Base-by-base conservation (phyloP, 148 eudicot genomes). In the Simmondsia chinensis region DNA sequence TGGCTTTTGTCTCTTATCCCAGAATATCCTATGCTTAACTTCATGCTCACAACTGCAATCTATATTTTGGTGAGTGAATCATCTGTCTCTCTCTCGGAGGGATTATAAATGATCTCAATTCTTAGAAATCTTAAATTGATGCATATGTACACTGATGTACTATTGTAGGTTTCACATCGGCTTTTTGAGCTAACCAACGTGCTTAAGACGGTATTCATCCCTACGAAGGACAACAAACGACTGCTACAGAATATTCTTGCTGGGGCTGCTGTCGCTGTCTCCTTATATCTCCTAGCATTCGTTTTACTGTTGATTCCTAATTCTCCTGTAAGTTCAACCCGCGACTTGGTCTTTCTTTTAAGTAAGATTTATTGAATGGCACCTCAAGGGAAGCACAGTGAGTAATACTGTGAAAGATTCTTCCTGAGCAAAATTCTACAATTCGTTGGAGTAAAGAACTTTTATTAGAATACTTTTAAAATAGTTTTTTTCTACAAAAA, bases 181-280 rank as follows among this genome's bases (percentile, higher is more conserved):
- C 65, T 91, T 33, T 91, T 85, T 70, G 95, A 91, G 65, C 72
- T 91, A 35, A 82, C 97, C 16, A 85, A 76, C 47, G 36, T 67
- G 34, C 81, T 91, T 13, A 91, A 91, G 75, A 15, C 75, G 3
- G 83, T 71, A 38, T 91, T 85, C 68, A 36, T 91, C 56, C 94
- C 97, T 28, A 61, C 94, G n/a, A 85, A 69, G 75, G 95, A 91
- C 48, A 75, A 82, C 31, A 73, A 71, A 39, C 76, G 74, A 39
- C 70, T 91, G 65, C 59, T 85, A 39, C 61, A 74, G 63, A 85
- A 91, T 57, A 66, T 76, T 54, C 35, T 85, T 31, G 97, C 83
- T 33, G 97, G 97, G 35, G 82, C 54, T 46, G 82, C 76, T 34
- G 61, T 91, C 46, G 73, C 83, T n/a, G 48, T 59, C 5, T 61